Percentiles rank a stretch among this genome's conserved stretches.
phyloP scores from a whole-genome alignment of 768 basidiomycete species.

The Cytidiella melzeri region DNA sequence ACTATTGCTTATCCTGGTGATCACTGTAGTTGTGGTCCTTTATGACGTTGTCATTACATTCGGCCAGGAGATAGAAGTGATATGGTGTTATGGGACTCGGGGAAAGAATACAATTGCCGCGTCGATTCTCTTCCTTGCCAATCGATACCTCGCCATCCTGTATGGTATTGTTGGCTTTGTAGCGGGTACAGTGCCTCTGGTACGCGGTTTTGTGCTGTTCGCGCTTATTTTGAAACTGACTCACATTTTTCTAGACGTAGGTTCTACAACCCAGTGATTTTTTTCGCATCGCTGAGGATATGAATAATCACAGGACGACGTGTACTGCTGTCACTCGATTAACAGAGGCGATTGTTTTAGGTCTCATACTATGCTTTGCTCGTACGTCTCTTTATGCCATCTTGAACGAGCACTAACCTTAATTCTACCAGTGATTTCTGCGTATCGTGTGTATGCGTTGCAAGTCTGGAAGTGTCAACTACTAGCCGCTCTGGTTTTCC shows the following conservation, averaged over 20 bases:
- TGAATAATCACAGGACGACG: not conserved
- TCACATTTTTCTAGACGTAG: not conserved
- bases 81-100: not conserved
- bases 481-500: not conserved
- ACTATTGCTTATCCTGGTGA: not conserved
- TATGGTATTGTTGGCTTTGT: not conserved
- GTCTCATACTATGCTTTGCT: not conserved
- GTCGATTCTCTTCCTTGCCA: not conserved
- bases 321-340: not conserved
- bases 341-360: not conserved
- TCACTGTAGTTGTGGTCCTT: not conserved
- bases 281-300: no score
- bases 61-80: not conserved
- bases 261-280: not conserved
- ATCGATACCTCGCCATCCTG: not conserved
- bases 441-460: not conserved
- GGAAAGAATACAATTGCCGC: not conserved
- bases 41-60: conserved; percentile 1
- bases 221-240: not conserved
- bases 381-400: not conserved
- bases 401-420: not conserved
- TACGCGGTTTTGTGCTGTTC: not conserved
- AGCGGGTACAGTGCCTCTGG: not conserved
- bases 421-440: not conserved
- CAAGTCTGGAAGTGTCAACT: not conserved